Evolutionary conservation across 2,329 filamentous ascomycete genomes (phyloP).

Genomic region (Alternaria rosae): DNA sequence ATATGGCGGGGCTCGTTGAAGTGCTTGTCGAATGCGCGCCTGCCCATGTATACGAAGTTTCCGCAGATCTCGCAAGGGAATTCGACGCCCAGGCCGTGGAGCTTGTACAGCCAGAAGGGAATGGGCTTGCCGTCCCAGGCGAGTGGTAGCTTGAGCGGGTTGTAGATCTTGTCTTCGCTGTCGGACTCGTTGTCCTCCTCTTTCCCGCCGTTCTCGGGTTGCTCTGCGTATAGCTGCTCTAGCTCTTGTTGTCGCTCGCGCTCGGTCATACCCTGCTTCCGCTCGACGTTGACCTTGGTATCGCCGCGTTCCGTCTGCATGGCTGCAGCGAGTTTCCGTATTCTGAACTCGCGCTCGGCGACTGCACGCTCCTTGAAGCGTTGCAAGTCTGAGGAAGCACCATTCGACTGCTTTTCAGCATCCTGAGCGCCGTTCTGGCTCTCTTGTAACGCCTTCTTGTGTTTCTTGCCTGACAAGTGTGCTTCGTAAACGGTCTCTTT

Average conservation of each 20-base stretch:
- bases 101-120: constrained; percentile 97
- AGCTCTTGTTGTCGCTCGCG: constrained; percentile 93
- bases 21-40: constrained; percentile 96
- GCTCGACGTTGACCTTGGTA: constrained; percentile 92
- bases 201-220: constrained; percentile 61
- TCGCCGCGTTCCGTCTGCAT: constrained; percentile 90
- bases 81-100: constrained; percentile 93
- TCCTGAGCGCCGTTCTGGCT: constrained; percentile 54
- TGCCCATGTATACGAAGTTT: constrained; percentile 98
- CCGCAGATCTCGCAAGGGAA: constrained; percentile 97
- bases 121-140: constrained; percentile 99
- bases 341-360: constrained; percentile 84
- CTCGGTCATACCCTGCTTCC: constrained; percentile 97
- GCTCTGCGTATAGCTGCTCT: constrained; percentile 79
- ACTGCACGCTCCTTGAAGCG: constrained; percentile 84
- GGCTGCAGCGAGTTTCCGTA: constrained; percentile 78
- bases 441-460: constrained; percentile 76
- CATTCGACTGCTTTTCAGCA: constrained; percentile 25
- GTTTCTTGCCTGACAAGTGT: constrained; percentile 90
- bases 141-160: constrained; percentile 92
- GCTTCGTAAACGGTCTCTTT: constrained; percentile 94
- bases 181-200: constrained; percentile 73
- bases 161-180: constrained; percentile 86
- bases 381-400: constrained; percentile 29
- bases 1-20: constrained; percentile 95